A percentile compares a stretch with the other conserved stretches of the same genome.
phyloP scores from a whole-genome alignment of 2,329 filamentous ascomycete species.

The Diaporthe sp. region DNA sequence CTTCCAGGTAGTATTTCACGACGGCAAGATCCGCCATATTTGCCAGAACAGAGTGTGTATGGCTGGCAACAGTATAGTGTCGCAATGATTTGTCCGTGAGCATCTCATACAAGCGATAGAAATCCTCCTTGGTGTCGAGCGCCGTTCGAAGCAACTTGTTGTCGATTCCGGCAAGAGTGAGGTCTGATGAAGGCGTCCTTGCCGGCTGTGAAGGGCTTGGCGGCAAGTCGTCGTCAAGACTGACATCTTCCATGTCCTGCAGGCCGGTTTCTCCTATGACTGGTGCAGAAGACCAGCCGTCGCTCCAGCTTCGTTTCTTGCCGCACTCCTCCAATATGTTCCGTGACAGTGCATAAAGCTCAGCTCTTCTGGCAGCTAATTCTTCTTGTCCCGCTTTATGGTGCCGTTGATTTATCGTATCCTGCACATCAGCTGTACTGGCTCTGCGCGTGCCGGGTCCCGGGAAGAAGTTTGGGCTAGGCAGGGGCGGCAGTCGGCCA shows the following conservation, averaged over 20 bases:
- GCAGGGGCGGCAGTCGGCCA: conserved; percentile 51
- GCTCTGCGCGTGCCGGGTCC: conserved; percentile 55
- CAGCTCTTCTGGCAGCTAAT: conserved; percentile 84
- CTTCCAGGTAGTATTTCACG: conserved; percentile 81
- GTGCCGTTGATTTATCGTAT: conserved; percentile 50
- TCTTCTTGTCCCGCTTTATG: conserved; percentile 79
- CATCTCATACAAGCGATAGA: conserved; percentile 76
- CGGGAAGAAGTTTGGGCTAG: conserved; percentile 67
- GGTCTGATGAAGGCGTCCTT: conserved; percentile 43
- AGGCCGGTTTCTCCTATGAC: conserved; percentile 59
- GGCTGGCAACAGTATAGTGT: conserved; percentile 84
- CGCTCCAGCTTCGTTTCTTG: conserved; percentile 78
- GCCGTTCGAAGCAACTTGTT: conserved; percentile 71
- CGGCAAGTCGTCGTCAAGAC: conserved; percentile 60
- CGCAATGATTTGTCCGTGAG: conserved; percentile 88
- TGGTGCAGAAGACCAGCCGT: conserved; percentile 78
- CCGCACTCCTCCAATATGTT: conserved; percentile 83
- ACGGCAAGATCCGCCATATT: conserved; percentile 88
- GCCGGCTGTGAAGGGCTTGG: conserved; percentile 43
- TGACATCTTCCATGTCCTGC: conserved; percentile 69
- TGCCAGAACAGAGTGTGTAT: conserved; percentile 81
- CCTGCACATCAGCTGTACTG: conserved; percentile 51
- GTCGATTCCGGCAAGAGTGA: conserved; percentile 60
- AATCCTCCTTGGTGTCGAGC: conserved; percentile 72
- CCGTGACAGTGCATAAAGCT: conserved; percentile 83